Evolutionary conservation across 176 grass and related monocot species (phyloP).

Genomic region (Oryza meyeriana): DNA sequence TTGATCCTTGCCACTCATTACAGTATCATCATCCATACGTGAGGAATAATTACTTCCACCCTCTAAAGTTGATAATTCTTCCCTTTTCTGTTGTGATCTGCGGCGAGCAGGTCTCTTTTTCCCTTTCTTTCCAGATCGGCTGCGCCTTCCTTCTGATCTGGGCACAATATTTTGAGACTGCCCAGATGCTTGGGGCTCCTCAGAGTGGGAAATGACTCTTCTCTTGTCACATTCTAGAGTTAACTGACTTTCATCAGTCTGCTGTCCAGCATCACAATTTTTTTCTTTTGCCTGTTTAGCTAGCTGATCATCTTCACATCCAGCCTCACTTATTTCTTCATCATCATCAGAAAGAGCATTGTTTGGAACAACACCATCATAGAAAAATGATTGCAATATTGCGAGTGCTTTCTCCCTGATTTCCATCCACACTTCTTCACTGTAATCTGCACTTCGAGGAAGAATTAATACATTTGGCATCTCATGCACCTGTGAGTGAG

Average conservation of each 20-base stretch:
- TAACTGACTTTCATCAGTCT: conserved; percentile 74
- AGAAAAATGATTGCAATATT: conserved; percentile 91
- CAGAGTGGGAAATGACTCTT: conserved; percentile 56
- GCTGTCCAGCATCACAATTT: conserved; percentile 48
- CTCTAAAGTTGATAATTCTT: conserved; percentile 65
- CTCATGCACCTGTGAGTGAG: conserved; percentile 61
- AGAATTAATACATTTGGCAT: conserved; percentile 99
- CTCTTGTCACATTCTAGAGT: conserved; percentile 73
- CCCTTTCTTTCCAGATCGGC: conserved; percentile 87
- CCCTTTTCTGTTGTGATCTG: conserved; percentile 81
- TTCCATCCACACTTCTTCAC: conserved; percentile 99
- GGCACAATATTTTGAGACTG: conserved; percentile 50
- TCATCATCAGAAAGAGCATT: conserved; percentile 85
- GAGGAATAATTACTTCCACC: conserved; percentile 68
- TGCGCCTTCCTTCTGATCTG: conserved; percentile 77
- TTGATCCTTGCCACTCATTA: conserved; percentile 62
- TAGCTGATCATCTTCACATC: conserved; percentile 54
- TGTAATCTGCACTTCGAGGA: conserved; percentile 92
- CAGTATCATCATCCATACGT: conserved; percentile 67
- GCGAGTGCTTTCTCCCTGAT: conserved; percentile 85
- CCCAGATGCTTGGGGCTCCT: conserved; percentile 68
- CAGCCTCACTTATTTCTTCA: conserved; percentile 63
- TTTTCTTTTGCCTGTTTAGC: conserved; percentile 63
- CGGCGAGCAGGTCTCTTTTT: conserved; percentile 91
- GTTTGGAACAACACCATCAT: conserved; percentile 84